Conservation (phyloP, 228 moss, liverwort and hornwort genomes). For the Sphagnum fallax region DNA sequence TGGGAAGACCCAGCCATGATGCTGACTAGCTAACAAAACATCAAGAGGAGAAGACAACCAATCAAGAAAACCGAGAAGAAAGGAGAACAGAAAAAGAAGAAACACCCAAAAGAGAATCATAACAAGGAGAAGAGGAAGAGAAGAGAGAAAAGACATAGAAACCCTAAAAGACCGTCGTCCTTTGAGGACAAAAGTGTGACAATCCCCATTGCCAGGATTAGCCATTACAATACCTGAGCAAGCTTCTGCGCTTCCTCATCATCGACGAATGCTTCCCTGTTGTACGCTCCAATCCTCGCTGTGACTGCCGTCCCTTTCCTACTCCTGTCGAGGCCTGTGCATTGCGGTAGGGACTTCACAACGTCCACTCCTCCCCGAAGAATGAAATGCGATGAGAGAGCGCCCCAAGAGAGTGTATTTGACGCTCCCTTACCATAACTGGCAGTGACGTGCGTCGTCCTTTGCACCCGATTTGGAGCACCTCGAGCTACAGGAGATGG, state of each 20-base stretch:
- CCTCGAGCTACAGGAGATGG: background rate
- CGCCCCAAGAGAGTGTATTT: background rate
- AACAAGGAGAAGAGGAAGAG: too few species aligned
- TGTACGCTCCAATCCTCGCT: conserved; percentile 37
- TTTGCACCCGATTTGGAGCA: background rate
- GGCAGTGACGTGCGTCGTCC: background rate
- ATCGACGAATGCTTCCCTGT: conserved; percentile 41
- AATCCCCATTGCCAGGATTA: too few species aligned
- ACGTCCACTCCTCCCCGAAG: conserved; percentile 3
- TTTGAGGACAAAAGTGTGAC: background rate
- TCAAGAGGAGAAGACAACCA: too few species aligned
- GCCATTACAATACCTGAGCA: conserved; percentile 25
- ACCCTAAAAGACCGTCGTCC: background rate
- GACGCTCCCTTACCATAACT: background rate
- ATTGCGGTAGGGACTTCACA: conserved; percentile 1
- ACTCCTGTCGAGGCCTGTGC: conserved; percentile 9
- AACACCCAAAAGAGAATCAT: too few species aligned
- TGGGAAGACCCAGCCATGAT: too few species aligned
- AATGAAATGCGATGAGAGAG: background rate
- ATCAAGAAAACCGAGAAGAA: too few species aligned
- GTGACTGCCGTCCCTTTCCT: conserved; percentile 9
- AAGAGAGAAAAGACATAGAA: too few species aligned
- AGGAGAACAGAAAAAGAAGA: too few species aligned
- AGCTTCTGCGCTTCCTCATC: conserved; percentile 39
- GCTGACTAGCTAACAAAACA: too few species aligned